Conservation (phyloP, 1,139 yeast species). For the Suhomyces bribrorum region DNA sequence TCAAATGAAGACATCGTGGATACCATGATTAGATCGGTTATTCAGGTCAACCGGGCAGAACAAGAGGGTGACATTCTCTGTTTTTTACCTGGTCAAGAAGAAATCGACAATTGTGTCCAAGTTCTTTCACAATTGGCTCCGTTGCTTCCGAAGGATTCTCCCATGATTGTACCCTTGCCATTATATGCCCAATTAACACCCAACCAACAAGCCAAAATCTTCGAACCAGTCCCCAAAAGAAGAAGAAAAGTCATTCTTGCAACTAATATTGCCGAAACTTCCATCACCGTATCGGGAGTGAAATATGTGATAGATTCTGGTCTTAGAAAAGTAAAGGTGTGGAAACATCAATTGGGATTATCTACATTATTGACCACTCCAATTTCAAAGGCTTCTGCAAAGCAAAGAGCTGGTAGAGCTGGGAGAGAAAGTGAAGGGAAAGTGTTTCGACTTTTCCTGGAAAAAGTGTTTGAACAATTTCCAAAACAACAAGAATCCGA, state of each 20-base stretch:
- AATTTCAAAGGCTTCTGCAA: slow-evolving; percentile 90
- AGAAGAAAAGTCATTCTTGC: slow-evolving; percentile 85
- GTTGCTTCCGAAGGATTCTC: slow-evolving; percentile 71
- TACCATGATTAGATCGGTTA: slow-evolving; percentile 67
- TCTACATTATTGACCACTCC: slow-evolving; percentile 91
- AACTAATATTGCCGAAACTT: slow-evolving; percentile 96
- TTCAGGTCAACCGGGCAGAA: slow-evolving; percentile 79
- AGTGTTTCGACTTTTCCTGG: slow-evolving; percentile 82
- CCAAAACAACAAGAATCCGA: slow-evolving; percentile 90
- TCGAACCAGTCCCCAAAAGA: slow-evolving; percentile 56
- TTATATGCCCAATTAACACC: slow-evolving; percentile 93
- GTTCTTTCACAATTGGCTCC: slow-evolving; percentile 63
- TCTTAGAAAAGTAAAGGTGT: slow-evolving; percentile 84
- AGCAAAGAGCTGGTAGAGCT: slow-evolving; percentile 97
- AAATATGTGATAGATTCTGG: slow-evolving; percentile 93
- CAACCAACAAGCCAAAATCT: slow-evolving; percentile 74
- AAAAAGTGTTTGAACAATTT: slow-evolving; percentile 59
- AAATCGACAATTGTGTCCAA: slow-evolving; percentile 82
- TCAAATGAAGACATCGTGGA: slow-evolving; percentile 80
- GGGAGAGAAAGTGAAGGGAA: slow-evolving; percentile 95
- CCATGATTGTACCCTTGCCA: slow-evolving; percentile 74
- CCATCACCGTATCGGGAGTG: slow-evolving; percentile 95
- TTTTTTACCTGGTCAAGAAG: slow-evolving; percentile 95
- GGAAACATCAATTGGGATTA: slow-evolving; percentile 90
- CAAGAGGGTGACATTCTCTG: slow-evolving; percentile 86